Conservation (phyloP, 257 asterid genomes). For the Cruciata laevipes region DNA sequence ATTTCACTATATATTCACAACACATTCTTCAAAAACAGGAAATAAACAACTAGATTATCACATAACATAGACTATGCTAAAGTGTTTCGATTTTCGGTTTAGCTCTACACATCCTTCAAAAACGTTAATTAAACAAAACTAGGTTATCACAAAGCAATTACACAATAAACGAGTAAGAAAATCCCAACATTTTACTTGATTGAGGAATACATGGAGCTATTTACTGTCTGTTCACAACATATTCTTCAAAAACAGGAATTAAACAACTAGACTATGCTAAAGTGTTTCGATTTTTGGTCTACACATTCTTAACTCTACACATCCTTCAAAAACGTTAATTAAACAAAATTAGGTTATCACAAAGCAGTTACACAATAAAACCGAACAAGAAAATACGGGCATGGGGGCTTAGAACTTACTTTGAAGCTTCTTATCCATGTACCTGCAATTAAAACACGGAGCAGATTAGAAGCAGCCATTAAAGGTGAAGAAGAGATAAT, state of each 20-base stretch:
- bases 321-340: no score
- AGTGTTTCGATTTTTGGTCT: no score
- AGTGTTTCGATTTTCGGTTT: background rate
- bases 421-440: conserved; percentile 93
- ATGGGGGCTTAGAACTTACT: conserved; percentile 36
- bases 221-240: background rate
- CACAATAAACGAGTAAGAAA: background rate
- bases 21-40: background rate
- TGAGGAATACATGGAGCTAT: no score
- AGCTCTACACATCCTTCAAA: background rate
- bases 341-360: no score
- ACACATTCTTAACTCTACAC: background rate
- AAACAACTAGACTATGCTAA: background rate
- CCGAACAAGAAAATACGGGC: background rate
- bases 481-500: no score
- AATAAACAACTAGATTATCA: no score
- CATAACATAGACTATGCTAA: background rate
- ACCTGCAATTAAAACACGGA: conserved; percentile 30
- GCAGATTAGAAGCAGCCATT: background rate
- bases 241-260: background rate
- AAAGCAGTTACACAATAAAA: background rate
- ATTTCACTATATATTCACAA: background rate
- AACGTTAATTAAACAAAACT: no score
- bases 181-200: no score
- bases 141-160: no score